Conservation (phyloP, 2,329 filamentous ascomycete species). For the Cercospora citrullina region DNA sequence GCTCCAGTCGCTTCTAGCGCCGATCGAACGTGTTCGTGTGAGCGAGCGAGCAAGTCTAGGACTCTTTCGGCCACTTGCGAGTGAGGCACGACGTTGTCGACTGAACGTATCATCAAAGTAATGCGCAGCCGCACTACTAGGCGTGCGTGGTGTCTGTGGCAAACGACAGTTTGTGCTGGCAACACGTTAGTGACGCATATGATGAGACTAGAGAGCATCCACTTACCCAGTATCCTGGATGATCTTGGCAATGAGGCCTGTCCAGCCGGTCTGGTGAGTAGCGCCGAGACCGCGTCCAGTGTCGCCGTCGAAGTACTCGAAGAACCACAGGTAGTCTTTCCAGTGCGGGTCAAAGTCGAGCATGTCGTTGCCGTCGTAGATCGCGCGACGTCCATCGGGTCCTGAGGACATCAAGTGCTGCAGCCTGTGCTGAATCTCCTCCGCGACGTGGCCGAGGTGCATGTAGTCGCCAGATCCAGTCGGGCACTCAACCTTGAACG, state of each 20-base stretch:
- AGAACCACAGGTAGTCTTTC: conserved; percentile 93
- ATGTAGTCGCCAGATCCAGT: conserved; percentile 91
- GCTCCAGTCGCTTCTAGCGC: conserved; percentile 73
- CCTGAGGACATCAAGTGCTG: conserved; percentile 86
- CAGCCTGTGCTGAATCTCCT: conserved; percentile 91
- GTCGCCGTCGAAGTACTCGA: conserved; percentile 96
- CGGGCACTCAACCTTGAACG: conserved; percentile 87
- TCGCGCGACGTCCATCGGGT: conserved; percentile 81
- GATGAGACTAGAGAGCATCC: background rate
- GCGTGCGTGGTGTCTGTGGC: conserved; percentile 88
- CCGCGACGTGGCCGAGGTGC: conserved; percentile 91
- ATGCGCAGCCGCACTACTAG: conserved; percentile 77
- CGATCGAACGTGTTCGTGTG: conserved; percentile 66
- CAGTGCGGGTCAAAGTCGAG: conserved; percentile 91
- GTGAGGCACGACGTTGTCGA: conserved; percentile 49
- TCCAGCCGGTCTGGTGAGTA: conserved; percentile 96
- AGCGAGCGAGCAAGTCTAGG: conserved; percentile 39
- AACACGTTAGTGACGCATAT: conserved; percentile 44
- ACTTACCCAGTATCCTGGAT: conserved; percentile 95
- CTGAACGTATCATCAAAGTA: conserved; percentile 93
- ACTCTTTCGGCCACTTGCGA: conserved; percentile 68
- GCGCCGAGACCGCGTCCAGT: conserved; percentile 84
- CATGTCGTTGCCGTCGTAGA: conserved; percentile 80
- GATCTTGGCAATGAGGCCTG: conserved; percentile 90
- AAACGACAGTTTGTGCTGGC: conserved; percentile 80